Percentiles rank a stretch among this genome's conserved stretches.
Conservation (phyloP, 2,329 filamentous ascomycete genomes). For the Venturia aucupariae region DNA sequence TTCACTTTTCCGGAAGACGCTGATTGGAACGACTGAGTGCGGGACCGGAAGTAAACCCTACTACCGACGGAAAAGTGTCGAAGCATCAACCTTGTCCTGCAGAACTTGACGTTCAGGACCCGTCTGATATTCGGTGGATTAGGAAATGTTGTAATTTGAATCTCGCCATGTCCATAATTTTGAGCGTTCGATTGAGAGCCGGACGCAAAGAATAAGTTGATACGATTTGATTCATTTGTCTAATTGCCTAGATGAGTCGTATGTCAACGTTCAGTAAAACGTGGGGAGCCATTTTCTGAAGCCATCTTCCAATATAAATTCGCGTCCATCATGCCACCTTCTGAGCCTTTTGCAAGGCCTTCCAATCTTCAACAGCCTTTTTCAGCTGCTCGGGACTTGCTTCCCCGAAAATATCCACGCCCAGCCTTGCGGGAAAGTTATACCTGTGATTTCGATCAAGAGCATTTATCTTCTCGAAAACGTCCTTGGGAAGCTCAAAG, state of each 20-base stretch:
- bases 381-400: constrained; percentile 16
- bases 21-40: background rate
- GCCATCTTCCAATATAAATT: background rate
- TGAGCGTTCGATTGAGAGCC: too few species aligned
- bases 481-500: background rate
- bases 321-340: background rate
- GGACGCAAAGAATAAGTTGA: too few species aligned
- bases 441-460: constrained; percentile 1
- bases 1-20: background rate
- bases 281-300: too few species aligned
- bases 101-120: too few species aligned
- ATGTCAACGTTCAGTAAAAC: too few species aligned
- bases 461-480: background rate
- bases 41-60: background rate
- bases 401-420: constrained; percentile 13
- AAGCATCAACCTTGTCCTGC: too few species aligned
- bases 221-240: too few species aligned
- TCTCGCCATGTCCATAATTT: too few species aligned
- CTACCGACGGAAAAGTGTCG: background rate
- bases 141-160: too few species aligned
- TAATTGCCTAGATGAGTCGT: too few species aligned
- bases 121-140: too few species aligned
- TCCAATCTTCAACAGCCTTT: constrained; percentile 29
- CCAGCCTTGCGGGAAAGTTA: constrained; percentile 14
- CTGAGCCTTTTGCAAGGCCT: constrained; percentile 25